Evolutionary conservation across 2,329 filamentous ascomycete species (phyloP).

Genomic region (Clonostachys chloroleuca): DNA sequence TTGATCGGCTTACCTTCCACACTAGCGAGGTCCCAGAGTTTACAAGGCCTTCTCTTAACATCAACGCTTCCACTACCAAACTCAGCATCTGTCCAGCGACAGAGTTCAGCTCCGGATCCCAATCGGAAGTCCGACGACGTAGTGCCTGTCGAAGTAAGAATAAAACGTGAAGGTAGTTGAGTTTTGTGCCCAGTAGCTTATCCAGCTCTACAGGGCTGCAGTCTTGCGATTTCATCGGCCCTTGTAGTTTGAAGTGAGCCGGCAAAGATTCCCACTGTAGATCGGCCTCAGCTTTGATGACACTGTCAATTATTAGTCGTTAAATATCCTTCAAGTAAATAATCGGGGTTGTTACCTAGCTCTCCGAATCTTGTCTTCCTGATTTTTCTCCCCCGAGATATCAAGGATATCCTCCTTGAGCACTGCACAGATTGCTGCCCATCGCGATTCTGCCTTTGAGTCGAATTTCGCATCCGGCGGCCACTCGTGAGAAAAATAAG

Average conservation of each 20-base stretch:
- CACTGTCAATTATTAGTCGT: too few relatives aligned
- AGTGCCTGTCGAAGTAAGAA: neutral
- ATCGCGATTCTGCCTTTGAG: neutral
- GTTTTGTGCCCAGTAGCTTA: neutral
- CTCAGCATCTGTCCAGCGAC: neutral
- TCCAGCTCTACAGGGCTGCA: neutral
- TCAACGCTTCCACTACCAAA: neutral
- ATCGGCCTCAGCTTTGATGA: neutral
- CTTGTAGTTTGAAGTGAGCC: neutral
- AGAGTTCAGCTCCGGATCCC: neutral
- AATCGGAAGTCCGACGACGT: neutral
- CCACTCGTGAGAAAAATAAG: neutral
- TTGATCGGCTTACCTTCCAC: neutral
- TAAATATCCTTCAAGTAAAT: neutral
- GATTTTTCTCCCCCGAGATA: neutral
- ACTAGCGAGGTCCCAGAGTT: neutral
- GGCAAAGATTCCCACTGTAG: neutral
- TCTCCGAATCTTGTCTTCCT: neutral
- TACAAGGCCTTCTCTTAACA: neutral
- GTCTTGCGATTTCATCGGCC: neutral
- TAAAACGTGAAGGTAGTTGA: neutral
- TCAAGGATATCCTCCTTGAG: neutral
- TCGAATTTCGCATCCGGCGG: neutral
- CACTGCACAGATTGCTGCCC: neutral
- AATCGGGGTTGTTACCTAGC: neutral